Evolutionary conservation across 148 eudicot species (phyloP).

Genomic region (Drosera capensis): DNA sequence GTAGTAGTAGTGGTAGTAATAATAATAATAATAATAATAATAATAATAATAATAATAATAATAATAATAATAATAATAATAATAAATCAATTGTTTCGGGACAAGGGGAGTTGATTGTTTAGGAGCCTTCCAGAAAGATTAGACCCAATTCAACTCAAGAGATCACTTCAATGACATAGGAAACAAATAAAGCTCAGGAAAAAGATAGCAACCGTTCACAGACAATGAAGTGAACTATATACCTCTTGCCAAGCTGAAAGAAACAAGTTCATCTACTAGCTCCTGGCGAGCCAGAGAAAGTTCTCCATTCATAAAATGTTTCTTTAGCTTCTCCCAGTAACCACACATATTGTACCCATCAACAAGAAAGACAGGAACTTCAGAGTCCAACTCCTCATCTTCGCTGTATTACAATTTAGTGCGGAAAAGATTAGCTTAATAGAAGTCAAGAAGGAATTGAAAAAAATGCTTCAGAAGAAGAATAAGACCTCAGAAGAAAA

Average conservation of each 20-base stretch:
- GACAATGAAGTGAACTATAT: too few species aligned
- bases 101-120: too few species aligned
- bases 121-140: too few species aligned
- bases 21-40: too few species aligned
- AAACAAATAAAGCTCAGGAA: too few species aligned
- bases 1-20: too few species aligned
- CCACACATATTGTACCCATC: constrained; percentile 99
- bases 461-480: not conserved
- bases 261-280: constrained; percentile 72
- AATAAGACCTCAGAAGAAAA: constrained; percentile 12
- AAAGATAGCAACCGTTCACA: too few species aligned
- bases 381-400: constrained; percentile 60
- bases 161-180: too few species aligned
- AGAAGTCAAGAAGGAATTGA: constrained; percentile 5
- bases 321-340: constrained; percentile 86
- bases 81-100: too few species aligned
- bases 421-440: constrained; percentile 6
- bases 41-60: too few species aligned
- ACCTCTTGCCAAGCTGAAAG: constrained; percentile 89
- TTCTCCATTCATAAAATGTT: constrained; percentile 71
- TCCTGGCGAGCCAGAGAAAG: constrained; percentile 90
- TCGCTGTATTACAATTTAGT: constrained; percentile 38
- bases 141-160: too few species aligned
- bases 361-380: constrained; percentile 85
- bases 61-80: too few species aligned